Base-by-base conservation (phyloP, 768 basidiomycete genomes). In the Psilocybe cubensis region DNA sequence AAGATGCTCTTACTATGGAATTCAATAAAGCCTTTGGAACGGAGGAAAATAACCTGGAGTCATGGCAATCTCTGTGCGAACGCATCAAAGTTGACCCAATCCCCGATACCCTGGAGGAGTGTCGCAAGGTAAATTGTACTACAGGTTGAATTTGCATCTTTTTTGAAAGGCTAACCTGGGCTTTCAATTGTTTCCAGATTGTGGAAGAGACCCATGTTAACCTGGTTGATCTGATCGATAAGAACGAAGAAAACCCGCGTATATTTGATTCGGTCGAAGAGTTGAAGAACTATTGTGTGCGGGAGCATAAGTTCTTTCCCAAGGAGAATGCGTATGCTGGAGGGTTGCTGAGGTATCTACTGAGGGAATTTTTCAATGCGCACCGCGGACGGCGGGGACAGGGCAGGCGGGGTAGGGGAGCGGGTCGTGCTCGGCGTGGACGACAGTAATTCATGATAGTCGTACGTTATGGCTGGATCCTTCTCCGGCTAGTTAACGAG, bases 1-100 rank as follows among this genome's bases (percentile, higher is more conserved):
- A 69, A 21, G 57, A 65, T 40, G 77, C 71, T 0, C 38, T 78
- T 18, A 70, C 69, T 0, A 5, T 54, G 33, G 66, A 72, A 20
- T 79, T 78, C 67, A 75, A 73, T 40, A 14, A 11, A 1, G 67
- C 49, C 1, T 79, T 71, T 45, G 76, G 76, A 1, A 72, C 61
- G 2, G 68, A 77, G 24, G 68, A 59, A 2, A 42, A 71, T 17
- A 65, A 65, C 45, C 54, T 76, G 10, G 57, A 52, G 2, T 60
- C 65, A 0, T 75, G 75, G 75, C 66, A 70, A 33, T 28, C 21
- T 0, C 54, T 78, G 14, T 74, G 70, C 50, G 49, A 31, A 0
- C 63, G 64, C 2, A 43, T 78, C 11, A 49, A 64, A 0, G 62
- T 76, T 12, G 29, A 61, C 17, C 74, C 74, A 2, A 56, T 74